Evolutionary conservation across 1,284 basidiomycete genomes (phyloP), one percentile per base, ranked within the genome.

Genomic region (Sanguinoderma infundibulare): DNA sequence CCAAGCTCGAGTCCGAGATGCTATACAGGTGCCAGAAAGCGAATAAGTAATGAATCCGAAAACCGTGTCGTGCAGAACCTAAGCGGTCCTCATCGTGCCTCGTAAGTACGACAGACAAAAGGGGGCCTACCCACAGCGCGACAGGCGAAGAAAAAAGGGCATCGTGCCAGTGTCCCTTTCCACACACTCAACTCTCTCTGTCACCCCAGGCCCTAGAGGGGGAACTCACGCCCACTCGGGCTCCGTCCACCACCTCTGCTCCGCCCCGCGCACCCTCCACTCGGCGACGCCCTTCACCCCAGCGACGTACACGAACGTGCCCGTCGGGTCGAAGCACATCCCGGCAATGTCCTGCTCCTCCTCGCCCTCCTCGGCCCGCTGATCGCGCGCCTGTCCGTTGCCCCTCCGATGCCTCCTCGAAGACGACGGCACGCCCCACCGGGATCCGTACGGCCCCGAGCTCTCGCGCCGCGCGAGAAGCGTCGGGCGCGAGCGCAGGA

Each of bases 291-390:
- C 86, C 58, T 80, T 77, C 56, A 81, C 80, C 47, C 84, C 84
- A 34, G 86, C 89, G 44, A 88, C 89, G 70, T 93, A 93, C 59
- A 93, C 74, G 69, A 78, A 81, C 65, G 81, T 78, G 4, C 91
- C 91, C 30, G 72, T 78, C 15, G 90, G 89, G 73, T 92, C 91
- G 69, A 92, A 92, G 67, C 90, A 90, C 52, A 85, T 78, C 9
- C 91, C 91, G 0, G 89, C 89, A 51, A 92, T 76, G 70, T 93
- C 87, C 52, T 86, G 71, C 67, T 89, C 85, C 15, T 67, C 62
- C 26, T 73, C 72, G 30, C 24, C 61, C 52, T 66, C 65, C 63
- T 73, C 73, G n/a, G 54, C 39, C 54, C 42, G 53, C 46, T 38
- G 35, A 35, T 63, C 62, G 34, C 59, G 46, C 22, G 50, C 12